phyloP scores from a whole-genome alignment of 352 stramenopile species.

The Globisporangium cystogenes region DNA sequence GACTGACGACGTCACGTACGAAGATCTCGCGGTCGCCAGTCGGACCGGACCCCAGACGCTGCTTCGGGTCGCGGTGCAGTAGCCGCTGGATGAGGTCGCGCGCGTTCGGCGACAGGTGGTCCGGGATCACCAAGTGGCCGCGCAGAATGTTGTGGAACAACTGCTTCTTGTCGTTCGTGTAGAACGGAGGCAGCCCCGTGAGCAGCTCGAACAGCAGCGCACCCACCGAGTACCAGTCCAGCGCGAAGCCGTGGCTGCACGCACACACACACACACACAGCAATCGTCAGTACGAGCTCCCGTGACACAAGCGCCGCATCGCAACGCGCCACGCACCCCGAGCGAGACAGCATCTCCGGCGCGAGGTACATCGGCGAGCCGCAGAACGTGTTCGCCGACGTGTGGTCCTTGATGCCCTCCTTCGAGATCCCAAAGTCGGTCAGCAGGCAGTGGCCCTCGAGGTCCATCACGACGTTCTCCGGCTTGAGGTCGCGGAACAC shows the following conservation, averaged over 20 bases:
- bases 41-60: constrained; percentile 67
- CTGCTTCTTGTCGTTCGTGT: constrained; percentile 88
- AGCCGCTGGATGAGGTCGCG: constrained; percentile 77
- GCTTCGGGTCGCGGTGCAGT: constrained; percentile 74
- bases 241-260: constrained; percentile 56
- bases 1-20: constrained; percentile 21
- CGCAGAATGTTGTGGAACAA: constrained; percentile 89
- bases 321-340: constrained; percentile 23
- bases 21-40: constrained; percentile 81
- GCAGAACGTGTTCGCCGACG: constrained; percentile 82
- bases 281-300: not conserved
- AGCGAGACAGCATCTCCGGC: constrained; percentile 78
- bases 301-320: not conserved
- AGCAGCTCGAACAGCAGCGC: constrained; percentile 76
- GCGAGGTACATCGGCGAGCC: constrained; percentile 85
- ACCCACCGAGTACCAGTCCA: constrained; percentile 86
- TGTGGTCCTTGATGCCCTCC: constrained; percentile 83
- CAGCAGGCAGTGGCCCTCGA: constrained; percentile 75
- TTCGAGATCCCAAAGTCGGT: constrained; percentile 88
- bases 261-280: not conserved
- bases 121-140: constrained; percentile 72
- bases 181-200: constrained; percentile 81
- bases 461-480: constrained; percentile 84
- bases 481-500: constrained; percentile 86
- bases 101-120: constrained; percentile 71